Percentiles rank a stretch among this genome's conserved stretches.
These are phyloP conservation scores for Dendrobium chrysotoxum DNA, from an alignment of 106 monocot genomes.

Conservation along the genomic window DNA sequence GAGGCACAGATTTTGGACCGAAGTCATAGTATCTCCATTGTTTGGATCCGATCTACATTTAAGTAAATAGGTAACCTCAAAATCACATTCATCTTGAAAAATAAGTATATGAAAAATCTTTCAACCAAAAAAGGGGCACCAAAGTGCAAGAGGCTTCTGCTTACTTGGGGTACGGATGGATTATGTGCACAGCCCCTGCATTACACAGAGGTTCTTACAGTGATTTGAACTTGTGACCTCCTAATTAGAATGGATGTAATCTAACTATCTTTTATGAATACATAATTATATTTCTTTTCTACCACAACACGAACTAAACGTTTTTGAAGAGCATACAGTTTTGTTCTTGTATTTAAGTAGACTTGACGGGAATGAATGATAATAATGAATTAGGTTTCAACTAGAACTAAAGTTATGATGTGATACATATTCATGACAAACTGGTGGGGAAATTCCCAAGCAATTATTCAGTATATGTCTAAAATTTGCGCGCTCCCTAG, in stretches of 20 bases:
- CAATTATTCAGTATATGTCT: neutral
- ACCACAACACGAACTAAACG: neutral
- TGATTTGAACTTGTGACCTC: neutral
- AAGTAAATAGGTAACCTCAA: neutral
- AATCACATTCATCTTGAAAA: neutral
- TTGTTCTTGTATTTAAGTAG: neutral
- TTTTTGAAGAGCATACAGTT: neutral
- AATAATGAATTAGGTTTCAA: neutral
- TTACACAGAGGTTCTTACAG: neutral
- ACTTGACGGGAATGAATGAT: neutral
- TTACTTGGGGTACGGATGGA: neutral
- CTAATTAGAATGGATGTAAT: neutral
- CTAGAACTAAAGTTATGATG: neutral
- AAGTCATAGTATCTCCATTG: slow-evolving; percentile 97
- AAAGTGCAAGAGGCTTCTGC: neutral
- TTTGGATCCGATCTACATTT: slow-evolving; percentile 68
- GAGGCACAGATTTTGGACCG: slow-evolving; percentile 84
- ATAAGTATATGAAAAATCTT: neutral
- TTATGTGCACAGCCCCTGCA: neutral
- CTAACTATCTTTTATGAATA: neutral
- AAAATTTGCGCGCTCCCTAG: neutral
- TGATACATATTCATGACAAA: neutral
- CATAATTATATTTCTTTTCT: neutral
- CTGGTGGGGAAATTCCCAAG: neutral
- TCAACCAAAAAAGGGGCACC: neutral